Percentiles rank a stretch among this genome's conserved stretches.
These are phyloP conservation scores for Sclerospora graminicola DNA, from an alignment of 352 stramenopile genomes.

Conservation along the genomic window DNA sequence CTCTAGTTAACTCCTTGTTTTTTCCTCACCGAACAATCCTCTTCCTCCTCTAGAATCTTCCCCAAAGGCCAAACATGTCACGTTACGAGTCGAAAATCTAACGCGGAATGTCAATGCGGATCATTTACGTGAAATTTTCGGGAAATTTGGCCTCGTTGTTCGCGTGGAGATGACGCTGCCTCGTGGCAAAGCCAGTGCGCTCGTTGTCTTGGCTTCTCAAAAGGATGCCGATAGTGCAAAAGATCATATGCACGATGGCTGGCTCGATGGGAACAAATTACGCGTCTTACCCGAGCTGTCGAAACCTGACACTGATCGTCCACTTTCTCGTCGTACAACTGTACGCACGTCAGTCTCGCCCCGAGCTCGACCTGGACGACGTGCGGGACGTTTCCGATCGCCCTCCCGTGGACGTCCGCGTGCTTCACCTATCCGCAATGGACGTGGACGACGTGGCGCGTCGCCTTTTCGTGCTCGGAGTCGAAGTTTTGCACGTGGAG, in stretches of 20 bases:
- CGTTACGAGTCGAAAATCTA: constrained; percentile 70
- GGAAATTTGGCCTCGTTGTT: constrained; percentile 68
- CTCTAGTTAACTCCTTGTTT: neutral
- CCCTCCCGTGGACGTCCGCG: constrained; percentile 12
- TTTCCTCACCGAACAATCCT: neutral
- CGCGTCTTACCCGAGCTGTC: constrained; percentile 28
- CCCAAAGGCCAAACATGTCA: constrained; percentile 19
- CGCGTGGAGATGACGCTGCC: constrained; percentile 42
- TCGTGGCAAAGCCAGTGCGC: constrained; percentile 26
- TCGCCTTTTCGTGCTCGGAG: constrained; percentile 49
- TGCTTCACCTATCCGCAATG: constrained; percentile 3
- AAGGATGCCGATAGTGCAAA: constrained; percentile 47
- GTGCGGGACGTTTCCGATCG: constrained; percentile 11
- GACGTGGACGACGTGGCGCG: constrained; percentile 13
- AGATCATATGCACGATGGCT: constrained; percentile 77
- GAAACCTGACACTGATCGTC: constrained; percentile 3
- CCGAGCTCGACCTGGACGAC: constrained; percentile 7
- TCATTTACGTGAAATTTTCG: constrained; percentile 79
- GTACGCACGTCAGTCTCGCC: constrained; percentile 17
- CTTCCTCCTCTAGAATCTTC: neutral
- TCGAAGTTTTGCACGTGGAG: constrained; percentile 18
- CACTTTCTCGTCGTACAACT: constrained; percentile 1
- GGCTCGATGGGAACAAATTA: constrained; percentile 74
- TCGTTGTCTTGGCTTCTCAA: constrained; percentile 45
- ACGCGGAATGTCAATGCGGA: constrained; percentile 78